These are phyloP conservation scores for Teratosphaeria nubilosa DNA, from an alignment of 2,329 filamentous ascomycete species.

Conservation along the genomic window DNA sequence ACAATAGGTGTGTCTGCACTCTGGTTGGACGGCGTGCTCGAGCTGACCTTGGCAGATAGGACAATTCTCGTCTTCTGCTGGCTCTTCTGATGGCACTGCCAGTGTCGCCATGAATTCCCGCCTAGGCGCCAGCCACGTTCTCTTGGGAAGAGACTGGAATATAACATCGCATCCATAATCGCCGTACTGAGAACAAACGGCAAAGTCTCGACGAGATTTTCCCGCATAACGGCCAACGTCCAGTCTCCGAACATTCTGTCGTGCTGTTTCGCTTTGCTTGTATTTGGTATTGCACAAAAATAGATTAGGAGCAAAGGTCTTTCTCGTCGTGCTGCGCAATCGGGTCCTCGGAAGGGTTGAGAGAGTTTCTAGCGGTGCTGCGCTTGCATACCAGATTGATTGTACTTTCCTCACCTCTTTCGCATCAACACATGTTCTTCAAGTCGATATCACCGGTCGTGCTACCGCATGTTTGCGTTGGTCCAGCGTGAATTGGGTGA, in stretches of 20 bases:
- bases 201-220: not conserved
- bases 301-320: too few relatives aligned
- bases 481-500: too few relatives aligned
- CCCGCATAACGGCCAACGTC: not conserved
- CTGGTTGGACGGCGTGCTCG: not conserved
- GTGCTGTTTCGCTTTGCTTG: too few relatives aligned
- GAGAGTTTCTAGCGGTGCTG: too few relatives aligned
- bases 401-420: too few relatives aligned
- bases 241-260: not conserved
- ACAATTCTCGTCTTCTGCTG: not conserved
- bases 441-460: too few relatives aligned
- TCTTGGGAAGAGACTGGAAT: not conserved
- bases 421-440: too few relatives aligned
- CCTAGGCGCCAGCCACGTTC: not conserved
- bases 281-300: too few relatives aligned
- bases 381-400: too few relatives aligned
- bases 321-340: too few relatives aligned
- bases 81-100: not conserved
- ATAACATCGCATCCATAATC: not conserved
- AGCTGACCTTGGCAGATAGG: not conserved
- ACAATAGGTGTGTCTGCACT: not conserved
- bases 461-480: too few relatives aligned
- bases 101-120: not conserved
- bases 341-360: too few relatives aligned
- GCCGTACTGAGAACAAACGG: not conserved